Evolutionary conservation across 129 eudicot species (phyloP).

Genomic region (Gnaphalium uliginosum): DNA sequence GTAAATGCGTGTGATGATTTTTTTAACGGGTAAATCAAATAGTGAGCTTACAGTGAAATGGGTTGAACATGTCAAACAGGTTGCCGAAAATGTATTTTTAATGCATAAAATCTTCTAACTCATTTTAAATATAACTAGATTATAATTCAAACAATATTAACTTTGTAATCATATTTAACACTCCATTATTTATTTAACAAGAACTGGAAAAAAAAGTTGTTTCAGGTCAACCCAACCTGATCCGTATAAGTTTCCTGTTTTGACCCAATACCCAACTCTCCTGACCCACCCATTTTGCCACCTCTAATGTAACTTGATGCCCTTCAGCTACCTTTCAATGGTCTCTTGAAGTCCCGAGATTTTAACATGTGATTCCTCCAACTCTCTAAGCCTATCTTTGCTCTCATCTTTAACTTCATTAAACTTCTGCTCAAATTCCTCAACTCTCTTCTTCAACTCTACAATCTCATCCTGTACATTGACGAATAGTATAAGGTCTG

Average conservation of each 20-base stretch:
- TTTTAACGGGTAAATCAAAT: not conserved
- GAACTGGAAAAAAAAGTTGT: not conserved
- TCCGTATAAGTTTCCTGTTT: not conserved
- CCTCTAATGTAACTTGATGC: not conserved
- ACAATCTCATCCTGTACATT: conserved; percentile 60
- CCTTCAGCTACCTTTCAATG: conserved; percentile 60
- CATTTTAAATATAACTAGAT: not conserved
- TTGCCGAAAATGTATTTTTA: not conserved
- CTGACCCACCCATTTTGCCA: not conserved
- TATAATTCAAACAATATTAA: not conserved
- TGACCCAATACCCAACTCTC: not conserved
- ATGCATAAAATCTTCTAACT: not conserved
- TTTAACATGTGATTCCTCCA: conserved; percentile 70
- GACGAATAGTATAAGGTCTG: conserved; percentile 17
- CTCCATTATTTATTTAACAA: not conserved
- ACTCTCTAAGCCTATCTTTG: conserved; percentile 55
- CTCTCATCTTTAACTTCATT: conserved; percentile 59
- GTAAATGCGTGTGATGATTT: not conserved
- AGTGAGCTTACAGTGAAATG: not conserved
- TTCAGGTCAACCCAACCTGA: not conserved
- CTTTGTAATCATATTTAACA: not conserved
- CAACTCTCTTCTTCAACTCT: conserved; percentile 65
- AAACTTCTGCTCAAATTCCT: conserved; percentile 64
- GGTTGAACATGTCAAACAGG: not conserved
- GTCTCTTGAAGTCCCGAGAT: conserved; percentile 68